phyloP scores from a whole-genome alignment of 1,284 basidiomycete species.

The Fomitopsis betulina region DNA sequence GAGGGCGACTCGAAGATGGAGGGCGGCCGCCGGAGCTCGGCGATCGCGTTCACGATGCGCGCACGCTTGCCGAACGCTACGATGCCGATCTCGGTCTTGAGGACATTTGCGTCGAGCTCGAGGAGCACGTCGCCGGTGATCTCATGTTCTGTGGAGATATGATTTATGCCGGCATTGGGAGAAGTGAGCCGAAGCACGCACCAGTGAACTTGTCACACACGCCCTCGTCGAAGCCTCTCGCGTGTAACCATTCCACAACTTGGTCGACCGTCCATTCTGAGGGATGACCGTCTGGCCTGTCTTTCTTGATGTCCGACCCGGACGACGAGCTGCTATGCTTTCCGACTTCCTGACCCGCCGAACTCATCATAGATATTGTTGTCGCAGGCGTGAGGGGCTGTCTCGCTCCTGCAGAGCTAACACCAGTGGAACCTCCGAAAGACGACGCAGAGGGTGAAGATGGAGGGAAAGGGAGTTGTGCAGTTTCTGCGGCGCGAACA shows the following conservation, averaged over 20 bases:
- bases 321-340: not conserved
- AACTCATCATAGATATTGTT: conserved; percentile 19
- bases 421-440: conserved; percentile 20
- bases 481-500: conserved; percentile 10
- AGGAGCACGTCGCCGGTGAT: conserved; percentile 96
- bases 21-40: conserved; percentile 76
- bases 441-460: conserved; percentile 37
- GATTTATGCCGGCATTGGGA: not conserved
- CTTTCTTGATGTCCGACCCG: conserved; percentile 9
- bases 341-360: not conserved
- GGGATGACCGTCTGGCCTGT: conserved; percentile 36
- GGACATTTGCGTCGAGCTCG: conserved; percentile 87
- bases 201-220: conserved; percentile 85
- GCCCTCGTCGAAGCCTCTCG: conserved; percentile 81
- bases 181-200: conserved; percentile 30
- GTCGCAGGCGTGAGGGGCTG: conserved; percentile 26
- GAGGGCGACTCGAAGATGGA: conserved; percentile 35
- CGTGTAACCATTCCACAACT: conserved; percentile 86
- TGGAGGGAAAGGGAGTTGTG: conserved; percentile 11
- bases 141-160: conserved; percentile 77
- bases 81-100: conserved; percentile 96
- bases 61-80: conserved; percentile 92
- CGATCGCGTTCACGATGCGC: conserved; percentile 92
- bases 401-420: conserved; percentile 23
- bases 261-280: conserved; percentile 86